Base-by-base conservation (phyloP, 2,329 filamentous ascomycete species). In the Biscogniauxia mediterranea region DNA sequence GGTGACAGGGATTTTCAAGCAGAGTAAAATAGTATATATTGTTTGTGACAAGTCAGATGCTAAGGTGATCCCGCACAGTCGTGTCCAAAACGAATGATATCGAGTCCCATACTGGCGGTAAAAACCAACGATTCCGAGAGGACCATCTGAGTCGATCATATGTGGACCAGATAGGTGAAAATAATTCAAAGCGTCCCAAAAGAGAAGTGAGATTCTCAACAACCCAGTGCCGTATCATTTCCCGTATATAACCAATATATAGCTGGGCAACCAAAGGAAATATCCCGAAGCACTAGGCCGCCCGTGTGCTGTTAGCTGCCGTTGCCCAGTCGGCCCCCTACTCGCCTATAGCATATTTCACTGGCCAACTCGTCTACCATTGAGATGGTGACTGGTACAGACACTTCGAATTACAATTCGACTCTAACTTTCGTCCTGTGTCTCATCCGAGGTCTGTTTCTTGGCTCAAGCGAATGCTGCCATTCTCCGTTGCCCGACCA, bases 401-500 rank as follows among this genome's bases (percentile, higher is more conserved):
- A 49, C 20, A 54, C 32, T 11, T 23, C 25, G 26, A 57, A 46
- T 46, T 57, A 15, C 49, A 58, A n/a, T 32, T 20, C 15, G 13
- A 3, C 25, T 38, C 19, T 23, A 52, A 20, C 55, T 32, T 15
- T 51, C 19, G 55, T 38, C 9, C 23, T 51, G 57, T 65, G 63
- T 65, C 58, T 65, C 54, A 63, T 38, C 23, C 46, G 25, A 21
- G 19, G 61, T 55, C 56, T 50, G 57, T 58, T 54, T 42, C 54
- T 28, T 58, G 50, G 28, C 23, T 52, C 25, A 32, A 55, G 54
- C 42, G 38, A 52, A 52, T 59, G 26, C 46, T 56, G 55, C 59
- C 58, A 46, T 46, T 46, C 15, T 46, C 38, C 15, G 38, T 46
- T 46, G 17, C 38, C 38, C 6, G 17, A n/a, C 38, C 38, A n/a